Base-by-base conservation (phyloP, 2,329 filamentous ascomycete genomes). In the Diplocarpon mali region DNA sequence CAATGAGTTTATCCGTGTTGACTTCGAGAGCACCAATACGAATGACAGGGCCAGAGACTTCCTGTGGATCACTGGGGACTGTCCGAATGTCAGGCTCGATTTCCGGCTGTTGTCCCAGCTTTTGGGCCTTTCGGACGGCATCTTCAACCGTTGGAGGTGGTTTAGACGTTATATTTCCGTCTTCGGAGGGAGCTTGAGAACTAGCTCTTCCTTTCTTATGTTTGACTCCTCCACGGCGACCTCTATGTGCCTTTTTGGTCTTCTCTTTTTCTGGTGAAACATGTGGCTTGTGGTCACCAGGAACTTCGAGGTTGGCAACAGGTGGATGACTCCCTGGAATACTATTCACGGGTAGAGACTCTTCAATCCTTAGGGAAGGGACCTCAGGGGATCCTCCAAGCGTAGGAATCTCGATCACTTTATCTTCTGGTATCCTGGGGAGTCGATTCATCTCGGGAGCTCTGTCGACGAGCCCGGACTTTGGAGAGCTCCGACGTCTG, bases 221-320 rank as follows among this genome's bases (percentile, higher is more conserved):
- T 60, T 82, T 80, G 14, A 75, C 73, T 2, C 84, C 83, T 16
- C 83, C 84, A 38, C 84, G 74, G n/a, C 76, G 72, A 3, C 84
- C 84, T 44, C 83, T 72, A 44, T 83, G 80, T 0, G 75, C 71
- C 60, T 82, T 85, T 59, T 78, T 82, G 62, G 82, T 81, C 56
- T 56, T 58, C 31, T 57, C 50, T 35, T 67, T 68, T 34, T 67
- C 68, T 13, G 73, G 70, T 5, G 64, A 62, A 2, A 59, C 60
- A 10, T 60, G 42, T 41, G 49, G 40, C 35, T 57, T 57, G 31
- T 65, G 59, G 29, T 58, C 56, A 15, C 13, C 17, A 13, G 41
- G 42, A 28, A 31, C 24, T 12, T 45, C 46, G 10, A 37, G 28
- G 13, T 41, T 38, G n/a, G 40, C 30, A 30, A 32, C 30, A 32